phyloP scores from a whole-genome alignment of 345 rosid genomes.

The Eucalyptus camaldulensis region DNA sequence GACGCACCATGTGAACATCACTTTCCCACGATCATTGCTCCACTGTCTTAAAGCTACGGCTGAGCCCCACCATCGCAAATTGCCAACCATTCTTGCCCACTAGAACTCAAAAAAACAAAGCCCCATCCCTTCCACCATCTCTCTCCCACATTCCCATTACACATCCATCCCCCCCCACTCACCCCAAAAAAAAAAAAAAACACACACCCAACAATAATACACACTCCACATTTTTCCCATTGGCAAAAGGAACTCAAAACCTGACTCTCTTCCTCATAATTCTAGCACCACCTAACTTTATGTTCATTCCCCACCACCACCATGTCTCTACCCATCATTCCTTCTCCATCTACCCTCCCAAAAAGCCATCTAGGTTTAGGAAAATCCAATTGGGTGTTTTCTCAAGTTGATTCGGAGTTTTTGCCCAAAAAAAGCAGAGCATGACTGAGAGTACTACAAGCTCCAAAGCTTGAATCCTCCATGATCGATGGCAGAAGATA shows the following conservation, averaged over 20 bases:
- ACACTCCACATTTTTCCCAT: not conserved
- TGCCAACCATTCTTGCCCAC: not conserved
- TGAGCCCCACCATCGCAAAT: conserved; percentile 2
- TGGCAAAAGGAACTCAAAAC: not conserved
- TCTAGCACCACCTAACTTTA: conserved; percentile 2
- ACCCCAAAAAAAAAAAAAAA: not conserved
- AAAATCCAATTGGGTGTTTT: not conserved
- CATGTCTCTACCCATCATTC: not conserved
- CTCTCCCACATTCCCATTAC: not conserved
- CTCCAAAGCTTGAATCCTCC: not conserved
- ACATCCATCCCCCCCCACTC: not conserved
- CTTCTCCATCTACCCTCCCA: not conserved
- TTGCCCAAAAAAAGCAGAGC: not conserved
- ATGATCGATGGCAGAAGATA: not conserved
- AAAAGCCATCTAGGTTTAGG: not conserved
- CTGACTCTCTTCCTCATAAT: not conserved
- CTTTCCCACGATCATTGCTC: conserved; percentile 9
- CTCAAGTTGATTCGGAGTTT: not conserved
- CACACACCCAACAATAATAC: not conserved
- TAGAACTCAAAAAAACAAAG: not conserved
- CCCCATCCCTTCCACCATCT: not conserved
- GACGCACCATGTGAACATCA: conserved; percentile 31
- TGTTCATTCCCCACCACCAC: conserved; percentile 1
- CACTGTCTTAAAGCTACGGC: conserved; percentile 13
- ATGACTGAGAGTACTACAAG: not conserved